These are phyloP conservation scores for Solanum ahanhuiri DNA, from an alignment of 257 asterid species.

Conservation along the genomic window DNA sequence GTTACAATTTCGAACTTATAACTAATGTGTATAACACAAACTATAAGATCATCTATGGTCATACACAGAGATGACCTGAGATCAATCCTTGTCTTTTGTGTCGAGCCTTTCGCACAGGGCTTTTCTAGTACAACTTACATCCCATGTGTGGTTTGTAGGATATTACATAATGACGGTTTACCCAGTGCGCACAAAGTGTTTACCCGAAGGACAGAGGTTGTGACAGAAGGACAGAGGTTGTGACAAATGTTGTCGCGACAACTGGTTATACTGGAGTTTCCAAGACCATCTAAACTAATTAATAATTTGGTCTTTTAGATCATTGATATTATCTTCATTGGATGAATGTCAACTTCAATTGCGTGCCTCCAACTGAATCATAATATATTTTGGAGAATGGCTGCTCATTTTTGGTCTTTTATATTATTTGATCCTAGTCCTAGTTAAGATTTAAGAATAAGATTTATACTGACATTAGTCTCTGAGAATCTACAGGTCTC, in stretches of 20 bases:
- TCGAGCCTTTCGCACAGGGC: neutral
- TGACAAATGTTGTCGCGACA: neutral
- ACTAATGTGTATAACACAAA: no score
- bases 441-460: neutral
- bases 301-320: neutral
- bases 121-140: neutral
- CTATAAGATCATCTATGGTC: neutral
- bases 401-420: neutral
- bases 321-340: neutral
- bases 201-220: neutral
- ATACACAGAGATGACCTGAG: neutral
- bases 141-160: neutral
- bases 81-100: neutral
- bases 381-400: neutral
- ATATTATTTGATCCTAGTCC: neutral
- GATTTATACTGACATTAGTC: neutral
- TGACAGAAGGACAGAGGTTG: no score
- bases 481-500: slow-evolving; percentile 18
- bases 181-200: neutral
- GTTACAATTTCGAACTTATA: neutral
- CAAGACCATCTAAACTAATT: neutral
- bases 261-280: neutral
- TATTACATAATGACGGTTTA: no score
- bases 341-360: neutral
- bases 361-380: neutral